phyloP scores from a whole-genome alignment of 306 rosid genomes.

The Citrullus amarus region DNA sequence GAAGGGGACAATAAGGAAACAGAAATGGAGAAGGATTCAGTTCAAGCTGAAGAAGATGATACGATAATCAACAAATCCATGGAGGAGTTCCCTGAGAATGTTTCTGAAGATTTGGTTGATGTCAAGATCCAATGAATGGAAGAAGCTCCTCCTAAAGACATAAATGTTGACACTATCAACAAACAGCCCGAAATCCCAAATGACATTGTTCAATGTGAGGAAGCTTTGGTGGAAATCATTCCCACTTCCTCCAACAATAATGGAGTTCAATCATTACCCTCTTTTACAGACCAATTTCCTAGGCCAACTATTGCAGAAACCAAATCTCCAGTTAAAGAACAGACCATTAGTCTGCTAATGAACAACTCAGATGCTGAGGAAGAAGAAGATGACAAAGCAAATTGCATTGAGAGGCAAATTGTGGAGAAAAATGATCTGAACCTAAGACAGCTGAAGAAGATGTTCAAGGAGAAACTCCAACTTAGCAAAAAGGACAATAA shows the following conservation, averaged over 20 bases:
- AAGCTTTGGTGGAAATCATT: slow-evolving; percentile 1
- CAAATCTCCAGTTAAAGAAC: slow-evolving; percentile 11
- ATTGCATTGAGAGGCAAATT: too few relatives aligned
- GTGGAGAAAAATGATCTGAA: too few relatives aligned
- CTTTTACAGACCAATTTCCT: slow-evolving; percentile 25
- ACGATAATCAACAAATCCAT: neutral
- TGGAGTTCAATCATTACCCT: neutral
- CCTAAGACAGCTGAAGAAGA: too few relatives aligned
- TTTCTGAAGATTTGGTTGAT: slow-evolving; percentile 8
- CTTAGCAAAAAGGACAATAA: too few relatives aligned
- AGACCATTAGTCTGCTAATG: neutral
- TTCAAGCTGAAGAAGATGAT: neutral
- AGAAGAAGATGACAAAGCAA: too few relatives aligned
- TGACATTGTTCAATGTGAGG: neutral
- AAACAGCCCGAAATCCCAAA: neutral
- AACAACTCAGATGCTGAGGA: neutral
- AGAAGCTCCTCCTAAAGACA: neutral
- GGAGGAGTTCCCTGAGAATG: neutral
- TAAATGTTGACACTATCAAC: neutral
- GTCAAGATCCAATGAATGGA: neutral
- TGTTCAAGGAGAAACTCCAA: too few relatives aligned
- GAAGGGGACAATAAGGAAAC: neutral
- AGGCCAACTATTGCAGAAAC: slow-evolving; percentile 17
- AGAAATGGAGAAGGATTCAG: neutral
- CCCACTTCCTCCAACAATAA: neutral